Evolutionary conservation across 2,329 filamentous ascomycete species (phyloP).

Genomic region (Dothiorella sarmentorum): DNA sequence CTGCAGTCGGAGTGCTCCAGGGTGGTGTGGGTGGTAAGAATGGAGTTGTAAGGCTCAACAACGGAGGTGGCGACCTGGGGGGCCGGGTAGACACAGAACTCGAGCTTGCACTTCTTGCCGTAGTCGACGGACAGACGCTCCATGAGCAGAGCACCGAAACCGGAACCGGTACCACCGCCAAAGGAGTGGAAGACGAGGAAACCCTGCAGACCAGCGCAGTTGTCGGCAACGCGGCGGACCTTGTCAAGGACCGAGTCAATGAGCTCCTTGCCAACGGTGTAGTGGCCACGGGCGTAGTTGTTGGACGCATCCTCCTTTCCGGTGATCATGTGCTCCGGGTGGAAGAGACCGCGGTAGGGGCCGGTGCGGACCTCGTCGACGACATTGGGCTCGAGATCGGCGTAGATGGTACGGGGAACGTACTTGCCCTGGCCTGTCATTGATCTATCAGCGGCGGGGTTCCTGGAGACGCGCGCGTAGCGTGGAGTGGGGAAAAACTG

Average conservation of each 20-base stretch:
- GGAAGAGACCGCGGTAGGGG: constrained; percentile 65
- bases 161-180: constrained; percentile 68
- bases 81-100: constrained; percentile 69
- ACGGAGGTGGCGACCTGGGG: constrained; percentile 68
- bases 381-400: constrained; percentile 68
- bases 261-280: constrained; percentile 75
- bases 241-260: constrained; percentile 67
- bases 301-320: constrained; percentile 76
- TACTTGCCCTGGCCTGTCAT: constrained; percentile 55
- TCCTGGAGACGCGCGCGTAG: not conserved
- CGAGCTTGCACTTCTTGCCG: constrained; percentile 74
- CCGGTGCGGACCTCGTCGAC: constrained; percentile 72
- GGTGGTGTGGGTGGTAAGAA: constrained; percentile 70
- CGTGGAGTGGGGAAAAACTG: not conserved
- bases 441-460: constrained; percentile 13
- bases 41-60: constrained; percentile 72
- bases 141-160: constrained; percentile 68
- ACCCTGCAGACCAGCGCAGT: constrained; percentile 69
- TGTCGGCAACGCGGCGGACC: constrained; percentile 67
- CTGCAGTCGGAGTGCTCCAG: constrained; percentile 76
- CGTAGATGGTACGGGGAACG: constrained; percentile 68
- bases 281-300: constrained; percentile 74
- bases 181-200: constrained; percentile 75
- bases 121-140: constrained; percentile 72
- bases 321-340: constrained; percentile 68